phyloP scores from a whole-genome alignment of 2,329 filamentous ascomycete species.

The Cercospora sesami region DNA sequence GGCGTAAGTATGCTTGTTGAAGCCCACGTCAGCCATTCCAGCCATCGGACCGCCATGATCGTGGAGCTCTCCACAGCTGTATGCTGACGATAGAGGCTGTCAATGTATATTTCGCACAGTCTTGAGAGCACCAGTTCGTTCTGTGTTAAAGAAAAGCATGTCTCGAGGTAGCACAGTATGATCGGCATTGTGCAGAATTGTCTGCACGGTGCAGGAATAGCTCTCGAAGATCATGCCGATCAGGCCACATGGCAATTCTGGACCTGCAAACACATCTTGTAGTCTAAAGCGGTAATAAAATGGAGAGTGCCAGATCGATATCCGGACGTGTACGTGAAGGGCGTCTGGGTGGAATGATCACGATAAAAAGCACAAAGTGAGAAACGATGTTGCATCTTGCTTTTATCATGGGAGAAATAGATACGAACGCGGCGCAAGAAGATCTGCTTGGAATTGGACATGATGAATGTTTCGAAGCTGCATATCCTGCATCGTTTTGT shows the following conservation, averaged over 20 bases:
- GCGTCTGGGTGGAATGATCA: not conserved
- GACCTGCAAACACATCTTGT: not conserved
- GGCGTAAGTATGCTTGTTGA: conserved; percentile 4
- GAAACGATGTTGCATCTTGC: not conserved
- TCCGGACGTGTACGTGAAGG: not conserved
- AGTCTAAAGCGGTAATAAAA: not conserved
- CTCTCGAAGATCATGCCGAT: conserved; percentile 8
- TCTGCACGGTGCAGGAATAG: not conserved
- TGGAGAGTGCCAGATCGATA: not conserved
- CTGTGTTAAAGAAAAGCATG: not conserved
- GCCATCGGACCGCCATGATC: not conserved
- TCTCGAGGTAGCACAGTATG: not conserved
- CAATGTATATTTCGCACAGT: not conserved
- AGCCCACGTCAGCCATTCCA: conserved; percentile 1
- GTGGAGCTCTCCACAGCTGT: not conserved
- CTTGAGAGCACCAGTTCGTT: not conserved
- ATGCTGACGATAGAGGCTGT: not conserved
- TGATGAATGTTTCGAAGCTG: not conserved
- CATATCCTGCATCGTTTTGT: conserved; percentile 1
- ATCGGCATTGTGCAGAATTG: not conserved
- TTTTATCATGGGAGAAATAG: not conserved
- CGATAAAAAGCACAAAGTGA: not conserved
- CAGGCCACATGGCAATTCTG: not conserved
- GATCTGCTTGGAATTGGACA: not conserved
- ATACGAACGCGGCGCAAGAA: not conserved